Base-by-base conservation (phyloP, 1,139 yeast species). In the Pichia sp. region DNA sequence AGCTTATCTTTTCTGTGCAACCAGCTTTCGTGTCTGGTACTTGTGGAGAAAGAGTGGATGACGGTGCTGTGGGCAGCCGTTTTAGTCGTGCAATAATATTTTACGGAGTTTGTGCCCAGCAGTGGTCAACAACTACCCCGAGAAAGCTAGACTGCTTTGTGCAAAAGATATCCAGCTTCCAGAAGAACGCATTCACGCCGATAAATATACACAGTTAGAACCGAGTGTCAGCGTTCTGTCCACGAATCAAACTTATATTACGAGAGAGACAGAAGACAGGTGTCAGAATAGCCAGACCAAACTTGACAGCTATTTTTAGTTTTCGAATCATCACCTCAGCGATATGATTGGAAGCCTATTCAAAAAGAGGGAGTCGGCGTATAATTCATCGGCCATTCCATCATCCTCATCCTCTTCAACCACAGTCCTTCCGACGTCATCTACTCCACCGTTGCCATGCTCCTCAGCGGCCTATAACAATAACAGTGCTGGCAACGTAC, bases 281-380 rank as follows among this genome's bases (percentile, higher is more conserved):
- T 42, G 8, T 42, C 13, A 42, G n/a, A 15, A 15, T 42, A 4
- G 29, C 45, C 15, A 36, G n/a, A 36, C 34, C 15, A 15, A 15
- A 15, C 8, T 13, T 36, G 15, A 6, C 40, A 13, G 40, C 15
- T 36, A 36, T 36, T 36, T 36, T 11, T 36, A 23, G 45, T 15
- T 42, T 6, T 42, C 16, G 26, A 36, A 11, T 13, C 7, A 26
- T 16, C 7, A 44, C 15, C 23, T 19, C 23, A 19, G 11, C 8
- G 15, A 5, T 8, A 57, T 57, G 59, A 49, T 57, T 7, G 58
- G 58, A 16, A 51, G 46, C 34, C 40, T 57, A 4, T 55, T 57
- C 32, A 49, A 50, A 7, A 54, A 56, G 48, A 32, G 53, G 29
- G 54, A 51, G 29, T 40, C 42, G 5, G 19, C 16, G 10, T 31